Percentiles rank a stretch among this genome's conserved stretches.
phyloP scores from a whole-genome alignment of 345 rosid species.

The Gossypium longicalyx region DNA sequence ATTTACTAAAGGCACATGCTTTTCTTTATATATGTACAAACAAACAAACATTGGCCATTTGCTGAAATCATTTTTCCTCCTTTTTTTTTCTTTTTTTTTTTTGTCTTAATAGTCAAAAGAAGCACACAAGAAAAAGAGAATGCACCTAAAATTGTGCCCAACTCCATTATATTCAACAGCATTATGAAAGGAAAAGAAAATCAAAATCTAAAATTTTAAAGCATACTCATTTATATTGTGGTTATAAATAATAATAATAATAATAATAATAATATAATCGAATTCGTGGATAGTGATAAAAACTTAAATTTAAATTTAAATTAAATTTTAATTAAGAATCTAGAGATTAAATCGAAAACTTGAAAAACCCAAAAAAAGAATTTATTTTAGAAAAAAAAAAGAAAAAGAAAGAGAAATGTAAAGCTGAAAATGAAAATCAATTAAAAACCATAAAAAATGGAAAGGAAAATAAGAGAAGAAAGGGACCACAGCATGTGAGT shows the following conservation, averaged over 20 bases:
- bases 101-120: background rate
- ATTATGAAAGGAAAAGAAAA: background rate
- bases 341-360: too few relatives aligned
- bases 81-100: background rate
- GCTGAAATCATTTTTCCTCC: background rate
- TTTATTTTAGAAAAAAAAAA: too few relatives aligned
- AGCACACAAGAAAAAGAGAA: background rate
- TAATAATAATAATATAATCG: too few relatives aligned
- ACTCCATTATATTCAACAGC: background rate
- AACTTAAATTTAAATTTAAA: too few relatives aligned
- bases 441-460: background rate
- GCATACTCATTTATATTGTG: background rate
- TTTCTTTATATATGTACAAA: background rate
- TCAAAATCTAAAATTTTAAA: too few relatives aligned
- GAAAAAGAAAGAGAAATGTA: background rate
- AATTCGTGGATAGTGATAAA: too few relatives aligned
- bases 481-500: conserved; percentile 33
- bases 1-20: background rate
- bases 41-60: background rate
- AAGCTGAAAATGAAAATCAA: too few relatives aligned
- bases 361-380: background rate
- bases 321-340: too few relatives aligned
- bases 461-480: background rate
- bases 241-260: too few relatives aligned
- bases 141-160: background rate